A percentile compares a stretch with the other conserved stretches of the same genome.
Evolutionary conservation across 2,329 filamentous ascomycete species (phyloP).

Genomic region (Fusarium sp.): DNA sequence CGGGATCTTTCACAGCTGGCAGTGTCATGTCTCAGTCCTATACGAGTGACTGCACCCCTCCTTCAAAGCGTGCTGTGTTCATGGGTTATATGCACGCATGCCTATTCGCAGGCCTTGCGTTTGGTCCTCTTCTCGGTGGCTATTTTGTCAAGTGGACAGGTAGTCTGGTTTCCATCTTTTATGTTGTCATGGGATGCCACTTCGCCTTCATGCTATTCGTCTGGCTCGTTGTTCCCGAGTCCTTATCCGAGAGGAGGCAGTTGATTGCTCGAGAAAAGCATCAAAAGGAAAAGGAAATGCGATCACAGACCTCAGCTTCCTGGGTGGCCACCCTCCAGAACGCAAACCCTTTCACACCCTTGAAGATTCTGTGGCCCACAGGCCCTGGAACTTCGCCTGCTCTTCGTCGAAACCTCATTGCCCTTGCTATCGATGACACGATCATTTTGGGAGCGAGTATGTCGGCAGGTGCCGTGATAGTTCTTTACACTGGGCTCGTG

Average conservation of each 20-base stretch:
- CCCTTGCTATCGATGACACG: conserved; percentile 83
- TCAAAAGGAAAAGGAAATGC: conserved; percentile 57
- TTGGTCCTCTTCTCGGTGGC: conserved; percentile 85
- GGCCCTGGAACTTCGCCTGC: conserved; percentile 68
- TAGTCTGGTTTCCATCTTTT: conserved; percentile 84
- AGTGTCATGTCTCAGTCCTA: conserved; percentile 85
- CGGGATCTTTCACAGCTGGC: conserved; percentile 88
- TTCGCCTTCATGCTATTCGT: conserved; percentile 78
- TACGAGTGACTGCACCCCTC: conserved; percentile 86
- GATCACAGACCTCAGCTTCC: conserved; percentile 38
- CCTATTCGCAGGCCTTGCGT: conserved; percentile 87
- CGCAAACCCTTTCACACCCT: conserved; percentile 78
- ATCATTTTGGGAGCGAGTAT: conserved; percentile 84
- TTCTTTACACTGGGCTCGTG: conserved; percentile 83
- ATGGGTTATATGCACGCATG: conserved; percentile 93
- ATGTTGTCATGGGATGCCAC: conserved; percentile 79
- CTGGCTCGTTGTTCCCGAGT: conserved; percentile 81
- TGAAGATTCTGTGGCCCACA: conserved; percentile 80
- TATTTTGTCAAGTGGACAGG: conserved; percentile 82
- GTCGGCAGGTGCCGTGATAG: conserved; percentile 81
- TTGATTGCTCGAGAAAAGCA: conserved; percentile 76
- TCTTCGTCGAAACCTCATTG: conserved; percentile 82
- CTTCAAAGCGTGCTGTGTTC: conserved; percentile 80
- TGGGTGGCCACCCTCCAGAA: conserved; percentile 54
- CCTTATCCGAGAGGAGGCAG: conserved; percentile 79